Evolutionary conservation across 2,329 filamentous ascomycete species (phyloP), one percentile per base, ranked within the genome.

Genomic region (Dactylellina haptotyla): DNA sequence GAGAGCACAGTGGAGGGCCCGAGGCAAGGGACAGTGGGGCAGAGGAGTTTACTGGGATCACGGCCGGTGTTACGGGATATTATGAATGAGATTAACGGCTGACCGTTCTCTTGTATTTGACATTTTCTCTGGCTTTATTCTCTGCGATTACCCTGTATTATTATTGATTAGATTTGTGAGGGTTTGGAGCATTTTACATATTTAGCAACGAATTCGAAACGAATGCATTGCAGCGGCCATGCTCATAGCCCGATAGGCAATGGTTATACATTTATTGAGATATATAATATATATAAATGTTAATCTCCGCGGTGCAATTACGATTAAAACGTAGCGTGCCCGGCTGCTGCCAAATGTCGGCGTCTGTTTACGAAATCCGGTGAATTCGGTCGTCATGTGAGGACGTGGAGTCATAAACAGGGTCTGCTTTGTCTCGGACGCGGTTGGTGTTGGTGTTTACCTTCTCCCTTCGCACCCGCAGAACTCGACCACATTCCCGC

Each of bases 61-160:
- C 87, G 88, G 78, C 86, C 88, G 34, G 85, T 96, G 63, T 84
- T 93, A 78, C 86, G 87, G 79, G 90, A 94, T 83, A 88, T 97
- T 75, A 83, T 93, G 77, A 92, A 95, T 81, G 91, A 93, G 76
- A 83, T 88, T 46, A 64, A 54, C 12, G 75, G 72, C 12, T 50
- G 46, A 58, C 48, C 20, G 2, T 10, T 43, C 16, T 66, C n/a
- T 9, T n/a, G n/a, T n/a, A n/a, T n/a, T n/a, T n/a, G n/a, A 9
- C 30, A 34, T 37, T 32, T 28, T n/a, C 23, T n/a, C n/a, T n/a
- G n/a, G n/a, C n/a, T n/a, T n/a, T n/a, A n/a, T n/a, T n/a, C n/a
- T n/a, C n/a, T n/a, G n/a, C n/a, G n/a, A n/a, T n/a, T n/a, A n/a
- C n/a, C n/a, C n/a, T n/a, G n/a, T n/a, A n/a, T n/a, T n/a, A n/a